Conservation (phyloP, 345 rosid genomes). For the Populus alba region DNA sequence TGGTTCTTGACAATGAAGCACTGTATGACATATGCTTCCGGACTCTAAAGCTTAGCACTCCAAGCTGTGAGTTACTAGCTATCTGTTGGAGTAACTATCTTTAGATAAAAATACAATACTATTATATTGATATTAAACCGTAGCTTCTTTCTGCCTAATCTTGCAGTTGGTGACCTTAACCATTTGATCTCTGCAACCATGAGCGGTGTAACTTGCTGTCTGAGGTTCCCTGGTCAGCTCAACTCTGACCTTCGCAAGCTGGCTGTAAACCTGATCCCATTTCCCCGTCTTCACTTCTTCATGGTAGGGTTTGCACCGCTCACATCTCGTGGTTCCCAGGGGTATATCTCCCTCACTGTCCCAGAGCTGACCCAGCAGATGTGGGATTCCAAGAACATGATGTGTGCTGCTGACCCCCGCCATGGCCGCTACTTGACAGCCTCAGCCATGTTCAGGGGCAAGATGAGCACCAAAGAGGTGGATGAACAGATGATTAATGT, state of each 20-base stretch:
- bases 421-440: constrained; percentile 97
- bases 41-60: constrained; percentile 92
- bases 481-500: constrained; percentile 93
- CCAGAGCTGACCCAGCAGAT: constrained; percentile 62
- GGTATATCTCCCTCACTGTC: constrained; percentile 52
- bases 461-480: constrained; percentile 98
- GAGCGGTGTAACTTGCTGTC: constrained; percentile 97
- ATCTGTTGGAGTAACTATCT: neutral
- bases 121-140: neutral
- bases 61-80: constrained; percentile 68
- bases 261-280: constrained; percentile 92
- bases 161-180: constrained; percentile 90
- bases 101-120: neutral
- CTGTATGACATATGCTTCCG: constrained; percentile 98
- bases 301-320: constrained; percentile 92
- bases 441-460: constrained; percentile 95
- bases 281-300: constrained; percentile 98
- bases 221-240: constrained; percentile 96
- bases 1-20: constrained; percentile 97
- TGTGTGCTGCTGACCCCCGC: constrained; percentile 98
- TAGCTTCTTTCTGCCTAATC: constrained; percentile 5
- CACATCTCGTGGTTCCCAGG: constrained; percentile 52
- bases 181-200: constrained; percentile 92
- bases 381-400: constrained; percentile 99
- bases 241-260: constrained; percentile 91